These are phyloP conservation scores for Lomentospora prolificans DNA, from an alignment of 2,329 filamentous ascomycete genomes.

Conservation along the genomic window DNA sequence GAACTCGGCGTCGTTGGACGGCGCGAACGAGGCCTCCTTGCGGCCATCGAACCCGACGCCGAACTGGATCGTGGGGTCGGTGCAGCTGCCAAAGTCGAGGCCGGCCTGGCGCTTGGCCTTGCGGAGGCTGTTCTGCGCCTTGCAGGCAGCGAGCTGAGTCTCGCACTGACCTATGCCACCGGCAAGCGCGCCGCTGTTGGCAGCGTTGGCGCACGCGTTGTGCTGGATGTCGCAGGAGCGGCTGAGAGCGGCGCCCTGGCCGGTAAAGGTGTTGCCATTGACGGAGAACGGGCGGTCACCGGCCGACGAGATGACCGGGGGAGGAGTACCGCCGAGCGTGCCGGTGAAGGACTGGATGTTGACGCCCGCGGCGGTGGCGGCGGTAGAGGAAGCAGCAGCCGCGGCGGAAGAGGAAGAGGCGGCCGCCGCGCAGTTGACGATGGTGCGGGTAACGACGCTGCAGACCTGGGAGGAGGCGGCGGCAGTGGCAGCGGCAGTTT, in stretches of 20 bases:
- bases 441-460: constrained; percentile 10
- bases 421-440: constrained; percentile 7
- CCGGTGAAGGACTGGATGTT: constrained; percentile 38
- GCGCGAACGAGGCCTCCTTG: constrained; percentile 30
- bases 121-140: constrained; percentile 12
- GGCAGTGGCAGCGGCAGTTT: neutral
- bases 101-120: constrained; percentile 9
- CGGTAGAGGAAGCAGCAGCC: constrained; percentile 6
- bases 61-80: constrained; percentile 38
- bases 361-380: constrained; percentile 13
- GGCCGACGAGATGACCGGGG: constrained; percentile 28
- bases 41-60: constrained; percentile 36
- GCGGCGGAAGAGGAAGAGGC: neutral
- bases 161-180: constrained; percentile 26
- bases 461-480: constrained; percentile 2
- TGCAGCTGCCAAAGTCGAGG: constrained; percentile 34
- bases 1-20: constrained; percentile 31
- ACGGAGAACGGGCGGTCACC: constrained; percentile 37
- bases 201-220: constrained; percentile 38
- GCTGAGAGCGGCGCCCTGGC: constrained; percentile 32
- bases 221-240: constrained; percentile 41
- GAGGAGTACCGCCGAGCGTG: constrained; percentile 28
- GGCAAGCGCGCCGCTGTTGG: constrained; percentile 30
- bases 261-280: constrained; percentile 44
- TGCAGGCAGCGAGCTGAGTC: constrained; percentile 29